These are phyloP conservation scores for Sclerotinia nivalis DNA, from an alignment of 2,329 filamentous ascomycete species.

Conservation along the genomic window DNA sequence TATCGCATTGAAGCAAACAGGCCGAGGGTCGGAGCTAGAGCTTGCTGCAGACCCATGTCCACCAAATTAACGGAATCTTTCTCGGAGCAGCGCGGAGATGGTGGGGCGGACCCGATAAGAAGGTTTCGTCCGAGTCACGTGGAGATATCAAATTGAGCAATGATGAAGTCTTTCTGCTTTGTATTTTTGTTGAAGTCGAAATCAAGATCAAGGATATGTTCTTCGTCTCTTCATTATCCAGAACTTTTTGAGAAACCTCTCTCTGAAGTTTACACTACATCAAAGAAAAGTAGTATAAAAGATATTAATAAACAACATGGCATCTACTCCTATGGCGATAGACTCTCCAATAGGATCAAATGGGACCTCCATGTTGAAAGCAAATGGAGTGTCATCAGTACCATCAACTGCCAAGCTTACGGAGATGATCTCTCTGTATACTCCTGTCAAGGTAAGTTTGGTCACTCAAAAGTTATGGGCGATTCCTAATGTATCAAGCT, in stretches of 20 bases:
- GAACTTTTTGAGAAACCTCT: background rate
- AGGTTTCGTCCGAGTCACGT: slow-evolving; percentile 6
- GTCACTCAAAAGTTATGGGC: slow-evolving; percentile 16
- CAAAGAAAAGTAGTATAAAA: background rate
- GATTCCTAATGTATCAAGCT: slow-evolving; percentile 46
- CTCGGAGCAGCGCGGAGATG: slow-evolving; percentile 9
- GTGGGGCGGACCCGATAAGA: slow-evolving; percentile 20
- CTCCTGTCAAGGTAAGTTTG: slow-evolving; percentile 71
- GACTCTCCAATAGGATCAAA: slow-evolving; percentile 39
- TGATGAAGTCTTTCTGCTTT: background rate
- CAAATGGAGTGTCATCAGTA: slow-evolving; percentile 32
- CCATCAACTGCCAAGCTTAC: slow-evolving; percentile 60
- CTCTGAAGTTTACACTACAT: background rate
- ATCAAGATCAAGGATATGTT: background rate
- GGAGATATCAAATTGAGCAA: slow-evolving; percentile 8
- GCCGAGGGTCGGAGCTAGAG: slow-evolving; percentile 18
- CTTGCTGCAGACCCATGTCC: slow-evolving; percentile 5
- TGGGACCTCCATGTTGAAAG: slow-evolving; percentile 27
- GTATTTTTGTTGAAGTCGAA: background rate
- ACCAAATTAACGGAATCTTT: background rate
- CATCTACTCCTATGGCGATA: slow-evolving; percentile 40
- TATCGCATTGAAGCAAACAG: slow-evolving; percentile 4
- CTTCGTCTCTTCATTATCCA: background rate
- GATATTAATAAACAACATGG: slow-evolving; percentile 29
- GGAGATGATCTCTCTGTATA: slow-evolving; percentile 75